Evolutionary conservation across 2,329 filamentous ascomycete species (phyloP).

Genomic region (Diaporthe amygdali): DNA sequence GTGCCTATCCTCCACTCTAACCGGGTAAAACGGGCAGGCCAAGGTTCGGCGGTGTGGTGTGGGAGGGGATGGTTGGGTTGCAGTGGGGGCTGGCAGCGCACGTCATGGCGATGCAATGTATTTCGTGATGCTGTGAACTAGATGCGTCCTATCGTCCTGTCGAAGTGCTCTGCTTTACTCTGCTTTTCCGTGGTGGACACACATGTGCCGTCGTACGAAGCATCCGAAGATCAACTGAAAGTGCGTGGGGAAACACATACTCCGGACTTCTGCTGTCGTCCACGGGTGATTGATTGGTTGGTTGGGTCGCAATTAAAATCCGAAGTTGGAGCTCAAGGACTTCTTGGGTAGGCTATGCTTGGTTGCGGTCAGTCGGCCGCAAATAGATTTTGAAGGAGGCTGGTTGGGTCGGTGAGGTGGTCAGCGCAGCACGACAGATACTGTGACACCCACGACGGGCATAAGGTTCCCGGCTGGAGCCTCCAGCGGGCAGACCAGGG

Average conservation of each 20-base stretch:
- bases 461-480: too few relatives aligned
- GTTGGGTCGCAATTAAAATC: not conserved
- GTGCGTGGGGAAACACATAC: not conserved
- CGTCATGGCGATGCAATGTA: not conserved
- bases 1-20: not conserved
- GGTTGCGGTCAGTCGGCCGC: not conserved
- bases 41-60: not conserved
- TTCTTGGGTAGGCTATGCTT: not conserved
- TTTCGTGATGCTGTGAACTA: not conserved
- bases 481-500: too few relatives aligned
- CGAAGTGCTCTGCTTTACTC: not conserved
- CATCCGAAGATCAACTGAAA: not conserved
- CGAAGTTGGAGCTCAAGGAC: not conserved
- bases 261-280: not conserved
- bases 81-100: not conserved
- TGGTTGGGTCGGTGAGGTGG: constrained; percentile 1
- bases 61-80: not conserved
- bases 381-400: constrained; percentile 7
- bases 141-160: not conserved
- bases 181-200: too few relatives aligned
- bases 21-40: constrained; percentile 1
- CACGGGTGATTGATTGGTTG: too few relatives aligned
- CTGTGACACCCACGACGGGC: too few relatives aligned
- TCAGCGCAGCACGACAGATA: not conserved
- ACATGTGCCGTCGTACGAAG: not conserved